Percentiles rank a stretch among this genome's conserved stretches.
These are phyloP conservation scores for Lachnellula hyalina DNA, from an alignment of 2,329 filamentous ascomycete species.

Conservation along the genomic window DNA sequence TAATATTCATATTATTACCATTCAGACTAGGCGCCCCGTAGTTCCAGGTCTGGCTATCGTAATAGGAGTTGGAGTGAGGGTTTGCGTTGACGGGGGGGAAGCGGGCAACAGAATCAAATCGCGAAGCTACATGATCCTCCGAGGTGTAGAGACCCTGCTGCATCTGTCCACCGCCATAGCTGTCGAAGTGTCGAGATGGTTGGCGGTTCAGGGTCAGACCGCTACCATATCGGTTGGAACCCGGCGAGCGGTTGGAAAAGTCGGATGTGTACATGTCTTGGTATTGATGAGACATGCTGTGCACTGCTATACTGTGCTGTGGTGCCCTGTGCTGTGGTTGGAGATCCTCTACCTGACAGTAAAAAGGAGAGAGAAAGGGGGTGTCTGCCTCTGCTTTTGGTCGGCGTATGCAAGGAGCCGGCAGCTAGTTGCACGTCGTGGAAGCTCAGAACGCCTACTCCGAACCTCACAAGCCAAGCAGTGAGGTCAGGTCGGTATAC, in stretches of 20 bases:
- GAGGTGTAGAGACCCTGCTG: constrained; percentile 65
- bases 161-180: constrained; percentile 37
- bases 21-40: constrained; percentile 48
- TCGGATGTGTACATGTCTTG: constrained; percentile 73
- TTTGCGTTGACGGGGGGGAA: constrained; percentile 23
- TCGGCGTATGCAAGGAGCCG: constrained; percentile 29
- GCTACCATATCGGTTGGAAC: constrained; percentile 61
- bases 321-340: neutral
- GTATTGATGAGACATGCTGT: constrained; percentile 47
- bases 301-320: neutral
- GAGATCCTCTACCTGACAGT: neutral
- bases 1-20: constrained; percentile 55
- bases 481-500: constrained; percentile 11
- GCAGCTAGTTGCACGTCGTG: constrained; percentile 25
- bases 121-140: constrained; percentile 52
- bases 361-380: neutral
- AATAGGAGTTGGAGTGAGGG: constrained; percentile 53
- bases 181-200: constrained; percentile 73
- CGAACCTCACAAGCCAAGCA: constrained; percentile 22
- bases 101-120: constrained; percentile 43
- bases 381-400: neutral
- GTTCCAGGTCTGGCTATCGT: constrained; percentile 79
- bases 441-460: constrained; percentile 23
- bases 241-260: constrained; percentile 68
- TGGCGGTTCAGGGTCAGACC: constrained; percentile 63